phyloP scores from a whole-genome alignment of 495 filamentous ascomycete species.

The Bryoglossum gracile region DNA sequence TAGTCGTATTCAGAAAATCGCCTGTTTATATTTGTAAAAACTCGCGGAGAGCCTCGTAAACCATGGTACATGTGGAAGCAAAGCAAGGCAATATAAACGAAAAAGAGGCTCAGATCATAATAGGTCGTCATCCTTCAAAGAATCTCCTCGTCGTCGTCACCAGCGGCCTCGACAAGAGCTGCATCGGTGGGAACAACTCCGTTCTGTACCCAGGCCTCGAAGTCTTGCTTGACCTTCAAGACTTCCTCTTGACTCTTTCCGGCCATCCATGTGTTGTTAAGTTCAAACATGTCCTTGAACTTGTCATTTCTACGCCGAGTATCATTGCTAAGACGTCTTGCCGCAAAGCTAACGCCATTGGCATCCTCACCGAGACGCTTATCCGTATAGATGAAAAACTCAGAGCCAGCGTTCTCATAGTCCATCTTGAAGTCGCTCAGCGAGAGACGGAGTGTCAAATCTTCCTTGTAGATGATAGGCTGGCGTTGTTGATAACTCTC shows the following conservation, averaged over 20 bases:
- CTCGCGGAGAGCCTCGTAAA: too few species aligned
- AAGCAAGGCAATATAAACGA: too few species aligned
- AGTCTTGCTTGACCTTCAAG: constrained; percentile 58
- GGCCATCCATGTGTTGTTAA: constrained; percentile 72
- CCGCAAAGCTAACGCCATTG: constrained; percentile 38
- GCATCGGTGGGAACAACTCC: constrained; percentile 15
- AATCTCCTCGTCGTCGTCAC: too few species aligned
- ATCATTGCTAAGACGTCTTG: constrained; percentile 36
- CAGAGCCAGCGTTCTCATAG: constrained; percentile 60
- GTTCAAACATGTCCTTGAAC: constrained; percentile 65
- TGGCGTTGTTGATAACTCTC: constrained; percentile 38
- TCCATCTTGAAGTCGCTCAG: constrained; percentile 76
- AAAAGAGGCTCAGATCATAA: too few species aligned
- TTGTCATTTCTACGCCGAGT: constrained; percentile 47
- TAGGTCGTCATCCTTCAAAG: too few species aligned
- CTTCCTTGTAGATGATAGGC: constrained; percentile 59
- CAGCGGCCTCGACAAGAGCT: constrained; percentile 77
- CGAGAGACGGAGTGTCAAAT: constrained; percentile 70
- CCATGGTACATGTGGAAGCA: too few species aligned
- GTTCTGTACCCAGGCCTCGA: constrained; percentile 37
- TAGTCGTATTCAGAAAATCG: too few species aligned
- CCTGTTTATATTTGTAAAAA: too few species aligned
- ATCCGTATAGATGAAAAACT: constrained; percentile 43
- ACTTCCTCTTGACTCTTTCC: constrained; percentile 63
- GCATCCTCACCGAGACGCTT: constrained; percentile 24